Conservation (phyloP, 345 rosid species). For the Dimocarpus longan region DNA sequence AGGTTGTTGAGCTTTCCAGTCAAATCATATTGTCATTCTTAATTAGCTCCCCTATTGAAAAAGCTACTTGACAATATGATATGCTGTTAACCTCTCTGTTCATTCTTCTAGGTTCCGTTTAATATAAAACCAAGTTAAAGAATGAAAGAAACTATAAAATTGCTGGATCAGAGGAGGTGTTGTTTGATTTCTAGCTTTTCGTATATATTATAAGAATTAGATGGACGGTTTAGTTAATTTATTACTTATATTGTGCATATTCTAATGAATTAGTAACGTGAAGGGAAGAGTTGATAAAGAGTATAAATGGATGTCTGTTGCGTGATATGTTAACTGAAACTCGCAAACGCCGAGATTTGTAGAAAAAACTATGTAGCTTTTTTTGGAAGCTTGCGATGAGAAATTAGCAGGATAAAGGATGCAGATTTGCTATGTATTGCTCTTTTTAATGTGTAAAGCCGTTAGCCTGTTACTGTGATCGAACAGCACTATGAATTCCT, state of each 20-base stretch:
- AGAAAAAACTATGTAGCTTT: neutral
- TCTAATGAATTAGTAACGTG: neutral
- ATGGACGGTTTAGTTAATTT: neutral
- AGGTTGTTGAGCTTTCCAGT: neutral
- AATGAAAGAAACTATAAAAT: too few relatives aligned
- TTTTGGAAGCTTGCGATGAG: neutral
- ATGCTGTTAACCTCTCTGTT: neutral
- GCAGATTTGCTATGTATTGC: neutral
- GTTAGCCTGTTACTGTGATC: neutral
- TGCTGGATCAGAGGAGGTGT: neutral
- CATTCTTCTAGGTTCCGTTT: too few relatives aligned
- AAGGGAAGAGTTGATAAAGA: neutral
- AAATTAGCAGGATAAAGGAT: neutral
- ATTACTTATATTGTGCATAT: neutral
- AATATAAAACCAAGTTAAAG: too few relatives aligned
- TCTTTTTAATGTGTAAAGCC: neutral
- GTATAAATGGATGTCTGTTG: neutral
- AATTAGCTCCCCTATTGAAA: too few relatives aligned
- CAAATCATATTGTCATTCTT: neutral
- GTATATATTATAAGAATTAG: neutral
- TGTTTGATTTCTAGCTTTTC: neutral
- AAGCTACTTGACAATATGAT: neutral
- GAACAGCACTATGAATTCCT: neutral
- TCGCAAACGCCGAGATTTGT: neutral
- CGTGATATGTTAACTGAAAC: neutral